Conservation (phyloP, 2,329 filamentous ascomycete genomes). For the Parafenestella ontariensis region DNA sequence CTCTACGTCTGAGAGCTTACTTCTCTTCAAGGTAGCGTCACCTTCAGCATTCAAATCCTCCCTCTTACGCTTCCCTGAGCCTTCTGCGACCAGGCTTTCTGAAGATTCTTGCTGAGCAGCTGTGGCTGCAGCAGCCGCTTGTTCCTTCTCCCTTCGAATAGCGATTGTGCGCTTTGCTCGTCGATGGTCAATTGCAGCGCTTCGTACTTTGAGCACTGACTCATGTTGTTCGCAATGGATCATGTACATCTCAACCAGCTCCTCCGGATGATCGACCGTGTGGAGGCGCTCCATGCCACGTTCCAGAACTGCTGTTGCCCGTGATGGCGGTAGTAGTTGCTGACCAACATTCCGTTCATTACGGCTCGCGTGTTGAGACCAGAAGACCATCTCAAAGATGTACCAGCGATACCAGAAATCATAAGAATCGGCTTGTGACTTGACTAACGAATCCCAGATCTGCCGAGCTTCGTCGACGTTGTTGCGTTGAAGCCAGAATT, state of each 20-base stretch:
- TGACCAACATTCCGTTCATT: slow-evolving; percentile 59
- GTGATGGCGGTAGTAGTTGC: slow-evolving; percentile 64
- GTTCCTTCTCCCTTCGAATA: slow-evolving; percentile 68
- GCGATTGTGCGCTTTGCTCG: slow-evolving; percentile 59
- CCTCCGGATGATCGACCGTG: slow-evolving; percentile 78
- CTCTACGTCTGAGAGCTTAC: slow-evolving; percentile 55
- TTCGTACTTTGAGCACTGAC: slow-evolving; percentile 74
- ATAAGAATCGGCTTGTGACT: slow-evolving; percentile 76
- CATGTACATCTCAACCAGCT: slow-evolving; percentile 74
- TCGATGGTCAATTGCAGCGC: slow-evolving; percentile 75
- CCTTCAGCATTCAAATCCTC: slow-evolving; percentile 56
- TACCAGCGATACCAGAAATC: slow-evolving; percentile 97
- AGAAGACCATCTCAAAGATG: slow-evolving; percentile 85
- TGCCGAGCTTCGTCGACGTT: slow-evolving; percentile 78
- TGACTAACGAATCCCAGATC: slow-evolving; percentile 75
- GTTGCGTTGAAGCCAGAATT: slow-evolving; percentile 85
- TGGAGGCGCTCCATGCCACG: slow-evolving; percentile 68
- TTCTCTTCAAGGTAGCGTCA: slow-evolving; percentile 70
- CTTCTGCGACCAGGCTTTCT: slow-evolving; percentile 52
- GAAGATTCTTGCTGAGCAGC: slow-evolving; percentile 22
- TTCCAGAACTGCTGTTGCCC: slow-evolving; percentile 78
- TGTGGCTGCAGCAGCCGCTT: slow-evolving; percentile 64
- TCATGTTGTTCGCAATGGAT: slow-evolving; percentile 92
- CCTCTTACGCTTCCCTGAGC: slow-evolving; percentile 74
- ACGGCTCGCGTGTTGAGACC: slow-evolving; percentile 63